Evolutionary conservation across 2,329 filamentous ascomycete genomes (phyloP).

Genomic region (Paecilomyces sp.): DNA sequence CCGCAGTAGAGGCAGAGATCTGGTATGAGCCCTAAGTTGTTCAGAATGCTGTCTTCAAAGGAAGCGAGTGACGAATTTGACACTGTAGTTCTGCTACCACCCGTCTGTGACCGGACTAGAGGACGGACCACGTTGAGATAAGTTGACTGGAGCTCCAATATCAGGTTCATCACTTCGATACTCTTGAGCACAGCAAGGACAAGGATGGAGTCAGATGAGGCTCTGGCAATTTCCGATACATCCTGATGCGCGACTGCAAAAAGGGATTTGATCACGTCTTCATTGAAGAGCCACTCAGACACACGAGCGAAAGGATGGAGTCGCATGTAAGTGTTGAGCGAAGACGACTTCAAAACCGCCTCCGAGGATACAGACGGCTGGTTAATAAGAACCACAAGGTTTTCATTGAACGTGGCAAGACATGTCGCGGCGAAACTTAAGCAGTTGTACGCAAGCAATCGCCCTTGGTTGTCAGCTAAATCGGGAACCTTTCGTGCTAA

Average conservation of each 20-base stretch:
- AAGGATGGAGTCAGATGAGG: constrained; percentile 70
- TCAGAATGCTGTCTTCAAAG: constrained; percentile 86
- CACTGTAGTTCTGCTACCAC: constrained; percentile 54
- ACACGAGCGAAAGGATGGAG: constrained; percentile 89
- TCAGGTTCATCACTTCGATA: constrained; percentile 75
- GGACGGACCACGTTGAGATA: constrained; percentile 85
- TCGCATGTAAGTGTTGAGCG: constrained; percentile 70
- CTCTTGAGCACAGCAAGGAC: constrained; percentile 70
- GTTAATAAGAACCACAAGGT: constrained; percentile 79
- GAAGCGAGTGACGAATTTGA: constrained; percentile 72
- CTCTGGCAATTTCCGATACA: constrained; percentile 61
- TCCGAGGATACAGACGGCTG: constrained; percentile 71
- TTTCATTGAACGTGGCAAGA: constrained; percentile 84
- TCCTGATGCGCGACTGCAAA: constrained; percentile 76
- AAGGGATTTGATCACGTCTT: constrained; percentile 72
- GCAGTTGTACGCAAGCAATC: constrained; percentile 70
- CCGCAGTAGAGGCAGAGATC: constrained; percentile 83
- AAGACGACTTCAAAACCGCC: constrained; percentile 63
- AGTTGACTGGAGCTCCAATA: constrained; percentile 81
- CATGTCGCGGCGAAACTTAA: constrained; percentile 76
- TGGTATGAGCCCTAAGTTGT: constrained; percentile 69
- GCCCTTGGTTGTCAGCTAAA: constrained; percentile 61
- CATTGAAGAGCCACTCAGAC: constrained; percentile 98
- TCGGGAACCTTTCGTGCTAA: constrained; percentile 63
- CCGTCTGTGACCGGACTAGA: constrained; percentile 60